phyloP scores from a whole-genome alignment of 768 basidiomycete species.

The Trametes gibbosa region DNA sequence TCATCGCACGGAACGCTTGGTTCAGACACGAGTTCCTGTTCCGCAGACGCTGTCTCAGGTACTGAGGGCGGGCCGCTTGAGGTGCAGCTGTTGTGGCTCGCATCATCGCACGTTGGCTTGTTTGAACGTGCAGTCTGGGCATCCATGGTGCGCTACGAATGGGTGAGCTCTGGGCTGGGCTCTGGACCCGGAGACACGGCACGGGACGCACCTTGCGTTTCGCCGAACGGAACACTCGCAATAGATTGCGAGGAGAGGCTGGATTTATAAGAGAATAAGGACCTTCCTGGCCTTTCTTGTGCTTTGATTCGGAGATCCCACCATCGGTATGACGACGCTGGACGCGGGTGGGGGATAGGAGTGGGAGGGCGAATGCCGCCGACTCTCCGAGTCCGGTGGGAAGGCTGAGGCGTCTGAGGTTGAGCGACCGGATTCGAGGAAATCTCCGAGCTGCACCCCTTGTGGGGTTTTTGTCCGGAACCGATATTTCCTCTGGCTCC shows the following conservation, averaged over 20 bases:
- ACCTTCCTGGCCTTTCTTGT: too few relatives aligned
- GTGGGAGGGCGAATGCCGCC: not conserved
- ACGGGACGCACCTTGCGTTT: not conserved
- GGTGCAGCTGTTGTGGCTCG: too few relatives aligned
- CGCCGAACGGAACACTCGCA: not conserved
- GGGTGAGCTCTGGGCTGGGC: too few relatives aligned
- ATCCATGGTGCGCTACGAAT: too few relatives aligned
- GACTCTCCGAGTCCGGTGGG: not conserved
- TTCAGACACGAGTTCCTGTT: not conserved
- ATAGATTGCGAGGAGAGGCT: too few relatives aligned
- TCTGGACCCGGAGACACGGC: too few relatives aligned
- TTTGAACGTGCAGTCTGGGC: too few relatives aligned
- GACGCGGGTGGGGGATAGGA: not conserved
- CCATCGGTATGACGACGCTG: slow-evolving; percentile 1
- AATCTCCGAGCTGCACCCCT: not conserved
- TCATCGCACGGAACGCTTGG: not conserved
- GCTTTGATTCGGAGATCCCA: not conserved
- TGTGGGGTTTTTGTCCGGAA: not conserved
- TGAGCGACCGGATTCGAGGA: not conserved
- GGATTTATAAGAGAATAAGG: too few relatives aligned
- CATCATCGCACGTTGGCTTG: too few relatives aligned
- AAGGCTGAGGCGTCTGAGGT: not conserved
- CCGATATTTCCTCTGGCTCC: not conserved
- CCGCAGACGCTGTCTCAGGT: not conserved
- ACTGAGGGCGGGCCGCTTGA: too few relatives aligned